Evolutionary conservation across 371 early-diverging fungal genomes (phyloP), one percentile per base, ranked within the genome.

Genomic region (Mortierella sp.): DNA sequence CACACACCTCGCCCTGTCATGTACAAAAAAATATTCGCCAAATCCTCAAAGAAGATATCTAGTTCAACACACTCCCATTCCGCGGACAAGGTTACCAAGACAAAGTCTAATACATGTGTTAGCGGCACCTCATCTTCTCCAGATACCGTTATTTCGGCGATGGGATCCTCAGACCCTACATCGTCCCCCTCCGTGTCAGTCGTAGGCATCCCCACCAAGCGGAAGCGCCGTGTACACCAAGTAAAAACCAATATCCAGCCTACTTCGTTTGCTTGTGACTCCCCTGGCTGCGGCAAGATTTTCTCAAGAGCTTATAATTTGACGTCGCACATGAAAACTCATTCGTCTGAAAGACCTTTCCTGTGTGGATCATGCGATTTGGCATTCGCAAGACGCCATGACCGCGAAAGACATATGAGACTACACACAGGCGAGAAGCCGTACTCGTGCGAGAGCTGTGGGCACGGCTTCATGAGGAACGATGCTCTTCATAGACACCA

Each of bases 341-440:
- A 94, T 80, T 92, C 94, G 9, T 86, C 88, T 47, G 91, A 92
- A 63, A 86, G 93, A 56, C 96, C 96, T 0, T 96, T 92, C 84
- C 84, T 86, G 26, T 96, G 96, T 69, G 82, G 82, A 35, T 84
- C 87, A 0, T 96, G 96, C 70, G 76, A 85, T 43, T 88, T 91
- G 58, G 91, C 94, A 10, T 96, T 96, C 74, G 89, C 94, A 66
- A 88, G 96, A 58, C 93, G 94, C 69, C 96, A 95, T 72, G 96
- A 96, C 75, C 82, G 94, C 29, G 94, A 95, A 69, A 86, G 96
- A 22, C 96, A 96, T 74, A 85, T 89, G 55, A 91, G 93, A 68
- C 91, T 94, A 29, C 96, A 96, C 66, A 89, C 88, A 23, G 93
- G 94, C 15, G 86, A 89, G 32, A 95, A 95, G 65, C 95, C 94